Percentiles rank a stretch among this genome's conserved stretches.
Conservation (phyloP, 2,329 filamentous ascomycete species). For the Tolypocladium ophioglossoides region DNA sequence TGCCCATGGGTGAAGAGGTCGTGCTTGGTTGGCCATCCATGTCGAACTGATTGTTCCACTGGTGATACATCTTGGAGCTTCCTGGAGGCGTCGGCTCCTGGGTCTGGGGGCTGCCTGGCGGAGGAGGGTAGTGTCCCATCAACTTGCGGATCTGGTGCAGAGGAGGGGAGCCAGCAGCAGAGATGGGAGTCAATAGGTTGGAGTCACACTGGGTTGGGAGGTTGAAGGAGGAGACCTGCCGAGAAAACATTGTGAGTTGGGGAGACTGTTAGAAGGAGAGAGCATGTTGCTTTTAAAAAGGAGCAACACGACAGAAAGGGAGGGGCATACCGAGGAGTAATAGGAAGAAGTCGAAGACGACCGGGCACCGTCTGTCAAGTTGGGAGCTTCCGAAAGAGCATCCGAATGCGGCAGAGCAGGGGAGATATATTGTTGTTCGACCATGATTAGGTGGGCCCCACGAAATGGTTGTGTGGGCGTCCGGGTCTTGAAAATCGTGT, state of each 20-base stretch:
- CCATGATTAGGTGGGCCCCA: constrained; percentile 19
- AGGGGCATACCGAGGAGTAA: constrained; percentile 20
- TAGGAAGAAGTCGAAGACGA: constrained; percentile 16
- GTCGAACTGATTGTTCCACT: constrained; percentile 30
- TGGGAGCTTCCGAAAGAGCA: constrained; percentile 16
- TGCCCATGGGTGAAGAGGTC: constrained; percentile 33
- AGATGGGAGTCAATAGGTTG: constrained; percentile 40
- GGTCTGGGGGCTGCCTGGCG: constrained; percentile 21
- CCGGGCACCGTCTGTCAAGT: constrained; percentile 14
- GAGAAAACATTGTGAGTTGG: background rate
- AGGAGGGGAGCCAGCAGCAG: constrained; percentile 36
- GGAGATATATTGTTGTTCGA: constrained; percentile 22
- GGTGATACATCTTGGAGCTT: constrained; percentile 32
- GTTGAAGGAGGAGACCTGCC: constrained; percentile 20
- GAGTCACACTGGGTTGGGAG: constrained; percentile 28
- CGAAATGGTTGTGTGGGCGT: background rate
- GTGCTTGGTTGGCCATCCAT: constrained; percentile 30
- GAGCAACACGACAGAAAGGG: background rate
- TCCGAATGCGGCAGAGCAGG: constrained; percentile 21
- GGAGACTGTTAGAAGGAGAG: background rate
- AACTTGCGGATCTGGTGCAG: constrained; percentile 32
- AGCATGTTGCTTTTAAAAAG: background rate
- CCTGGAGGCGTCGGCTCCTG: constrained; percentile 39
- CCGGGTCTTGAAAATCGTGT: background rate
- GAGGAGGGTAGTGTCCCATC: constrained; percentile 27